Evolutionary conservation across 768 basidiomycete genomes (phyloP).

Genomic region (Termitomyces sp.): DNA sequence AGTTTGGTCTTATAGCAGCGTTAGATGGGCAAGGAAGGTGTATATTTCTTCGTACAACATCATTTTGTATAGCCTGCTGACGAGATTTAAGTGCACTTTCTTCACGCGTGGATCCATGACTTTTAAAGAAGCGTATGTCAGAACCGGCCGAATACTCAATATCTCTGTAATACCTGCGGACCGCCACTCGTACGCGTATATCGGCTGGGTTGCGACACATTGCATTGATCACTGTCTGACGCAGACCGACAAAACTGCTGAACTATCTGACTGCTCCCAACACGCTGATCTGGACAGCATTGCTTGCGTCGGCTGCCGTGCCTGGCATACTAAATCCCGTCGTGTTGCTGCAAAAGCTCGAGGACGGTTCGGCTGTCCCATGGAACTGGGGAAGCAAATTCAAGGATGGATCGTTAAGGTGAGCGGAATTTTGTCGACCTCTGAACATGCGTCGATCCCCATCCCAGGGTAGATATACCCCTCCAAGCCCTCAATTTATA

Average conservation of each 20-base stretch:
- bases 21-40: slow-evolving; percentile 84
- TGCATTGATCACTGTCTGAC: slow-evolving; percentile 2
- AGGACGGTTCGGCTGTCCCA: slow-evolving; percentile 73
- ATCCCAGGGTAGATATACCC: slow-evolving; percentile 84
- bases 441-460: neutral
- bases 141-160: slow-evolving; percentile 91
- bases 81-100: slow-evolving; percentile 58
- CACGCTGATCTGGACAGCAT: slow-evolving; percentile 74
- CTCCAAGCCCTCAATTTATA: slow-evolving; percentile 84
- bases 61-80: neutral
- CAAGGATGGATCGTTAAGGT: slow-evolving; percentile 90
- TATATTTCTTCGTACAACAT: neutral
- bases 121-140: slow-evolving; percentile 89
- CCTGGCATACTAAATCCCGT: slow-evolving; percentile 96
- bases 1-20: slow-evolving; percentile 3
- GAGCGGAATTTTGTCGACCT: slow-evolving; percentile 6
- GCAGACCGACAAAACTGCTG: slow-evolving; percentile 87
- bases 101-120: slow-evolving; percentile 94
- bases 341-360: slow-evolving; percentile 88
- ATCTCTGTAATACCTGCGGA: slow-evolving; percentile 91
- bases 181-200: slow-evolving; percentile 62
- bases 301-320: slow-evolving; percentile 89
- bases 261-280: slow-evolving; percentile 98
- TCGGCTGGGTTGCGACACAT: neutral
- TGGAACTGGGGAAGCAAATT: slow-evolving; percentile 96